A percentile compares a stretch with the other conserved stretches of the same genome.
Conservation (phyloP, 2,329 filamentous ascomycete species). For the Xylaria sp. region DNA sequence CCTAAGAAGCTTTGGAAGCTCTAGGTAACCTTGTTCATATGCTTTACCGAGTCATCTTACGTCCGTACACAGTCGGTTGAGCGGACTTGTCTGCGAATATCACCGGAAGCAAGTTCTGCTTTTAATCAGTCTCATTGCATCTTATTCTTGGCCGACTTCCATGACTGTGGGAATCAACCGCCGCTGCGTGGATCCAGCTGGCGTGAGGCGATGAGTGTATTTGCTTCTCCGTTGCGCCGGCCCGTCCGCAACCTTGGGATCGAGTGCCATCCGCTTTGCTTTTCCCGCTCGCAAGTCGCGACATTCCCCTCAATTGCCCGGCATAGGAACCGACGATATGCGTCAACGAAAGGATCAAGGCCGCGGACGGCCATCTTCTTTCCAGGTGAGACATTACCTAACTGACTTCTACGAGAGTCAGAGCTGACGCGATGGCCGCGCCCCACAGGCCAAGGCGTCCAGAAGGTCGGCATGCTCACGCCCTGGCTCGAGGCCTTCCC, state of each 20-base stretch:
- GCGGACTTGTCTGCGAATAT: no score
- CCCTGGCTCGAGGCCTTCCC: constrained; percentile 90
- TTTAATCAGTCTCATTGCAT: constrained; percentile 9
- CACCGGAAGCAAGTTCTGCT: no score
- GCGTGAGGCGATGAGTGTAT: constrained; percentile 35
- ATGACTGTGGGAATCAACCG: constrained; percentile 26
- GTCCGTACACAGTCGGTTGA: no score
- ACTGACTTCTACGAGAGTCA: neutral
- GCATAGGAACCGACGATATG: constrained; percentile 27
- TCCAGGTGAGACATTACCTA: constrained; percentile 46
- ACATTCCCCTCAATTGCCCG: constrained; percentile 22
- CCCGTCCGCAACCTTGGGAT: constrained; percentile 21
- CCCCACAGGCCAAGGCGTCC: constrained; percentile 76
- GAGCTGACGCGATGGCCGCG: constrained; percentile 8
- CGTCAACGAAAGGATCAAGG: constrained; percentile 38
- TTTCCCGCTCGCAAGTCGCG: constrained; percentile 9
- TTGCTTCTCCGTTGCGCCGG: constrained; percentile 31
- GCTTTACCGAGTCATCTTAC: neutral
- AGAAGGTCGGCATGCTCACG: constrained; percentile 83
- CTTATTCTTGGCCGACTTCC: constrained; percentile 9
- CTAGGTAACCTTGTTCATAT: neutral
- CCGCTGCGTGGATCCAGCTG: constrained; percentile 33
- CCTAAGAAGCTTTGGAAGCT: neutral
- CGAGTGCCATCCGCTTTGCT: constrained; percentile 17
- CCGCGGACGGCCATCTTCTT: constrained; percentile 64